Conservation (phyloP, 1,139 yeast genomes). For the Hansenula sp. region DNA sequence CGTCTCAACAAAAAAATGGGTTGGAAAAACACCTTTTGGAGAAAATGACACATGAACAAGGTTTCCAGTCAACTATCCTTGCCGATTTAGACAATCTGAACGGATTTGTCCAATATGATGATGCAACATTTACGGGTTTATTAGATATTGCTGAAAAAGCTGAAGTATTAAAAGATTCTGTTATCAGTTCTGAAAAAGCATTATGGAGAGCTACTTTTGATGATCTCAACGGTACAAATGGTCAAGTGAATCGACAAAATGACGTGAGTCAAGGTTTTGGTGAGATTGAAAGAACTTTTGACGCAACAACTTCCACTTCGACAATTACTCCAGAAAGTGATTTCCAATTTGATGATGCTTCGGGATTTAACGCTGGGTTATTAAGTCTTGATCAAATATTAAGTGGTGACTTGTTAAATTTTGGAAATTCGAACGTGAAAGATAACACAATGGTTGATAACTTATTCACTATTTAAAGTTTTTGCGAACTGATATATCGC, state of each 20-base stretch:
- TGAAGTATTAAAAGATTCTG: not conserved
- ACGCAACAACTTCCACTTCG: not conserved
- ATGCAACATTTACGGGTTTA: not conserved
- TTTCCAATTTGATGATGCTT: not conserved
- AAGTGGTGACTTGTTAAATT: constrained; percentile 1
- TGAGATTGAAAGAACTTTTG: not conserved
- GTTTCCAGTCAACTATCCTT: not conserved
- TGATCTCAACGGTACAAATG: not conserved
- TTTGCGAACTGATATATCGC: too few species aligned
- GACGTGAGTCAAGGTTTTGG: not conserved
- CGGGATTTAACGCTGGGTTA: not conserved
- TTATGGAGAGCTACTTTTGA: not conserved
- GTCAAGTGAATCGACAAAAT: too few species aligned
- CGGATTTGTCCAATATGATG: not conserved
- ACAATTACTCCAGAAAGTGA: not conserved
- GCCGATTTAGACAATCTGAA: not conserved
- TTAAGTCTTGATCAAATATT: constrained; percentile 6
- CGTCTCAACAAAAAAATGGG: constrained; percentile 7
- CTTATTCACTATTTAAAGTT: not conserved
- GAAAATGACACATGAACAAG: not conserved
- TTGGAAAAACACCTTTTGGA: not conserved
- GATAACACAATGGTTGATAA: not conserved
- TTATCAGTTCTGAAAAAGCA: not conserved
- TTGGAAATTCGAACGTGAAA: not conserved
- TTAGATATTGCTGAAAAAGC: not conserved